phyloP scores from a whole-genome alignment of 768 basidiomycete genomes.

The Fibroporia radiculosa region DNA sequence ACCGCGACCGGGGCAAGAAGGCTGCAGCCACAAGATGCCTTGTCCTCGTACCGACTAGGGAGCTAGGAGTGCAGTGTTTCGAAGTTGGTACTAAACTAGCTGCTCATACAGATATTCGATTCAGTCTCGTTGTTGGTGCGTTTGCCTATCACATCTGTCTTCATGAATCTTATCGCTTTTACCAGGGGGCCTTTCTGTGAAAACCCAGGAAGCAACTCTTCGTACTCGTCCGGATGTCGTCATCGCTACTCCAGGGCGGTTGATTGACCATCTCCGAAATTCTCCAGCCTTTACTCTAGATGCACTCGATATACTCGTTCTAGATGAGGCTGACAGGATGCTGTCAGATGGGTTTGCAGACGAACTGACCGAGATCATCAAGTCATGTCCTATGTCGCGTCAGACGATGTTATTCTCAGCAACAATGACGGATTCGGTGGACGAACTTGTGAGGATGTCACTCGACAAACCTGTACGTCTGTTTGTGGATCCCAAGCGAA shows the following conservation, averaged over 20 bases:
- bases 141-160: neutral
- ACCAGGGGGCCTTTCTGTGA: constrained; percentile 85
- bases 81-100: constrained; percentile 85
- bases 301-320: constrained; percentile 84
- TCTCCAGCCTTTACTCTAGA: constrained; percentile 91
- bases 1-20: constrained; percentile 83
- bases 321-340: constrained; percentile 99
- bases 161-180: constrained; percentile 1
- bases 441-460: constrained; percentile 88
- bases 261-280: constrained; percentile 96
- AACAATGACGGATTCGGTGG: constrained; percentile 96
- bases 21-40: constrained; percentile 86
- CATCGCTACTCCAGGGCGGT: constrained; percentile 86
- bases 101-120: constrained; percentile 79
- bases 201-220: constrained; percentile 81
- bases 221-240: constrained; percentile 88
- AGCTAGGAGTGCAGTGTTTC: constrained; percentile 92
- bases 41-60: constrained; percentile 89
- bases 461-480: constrained; percentile 88
- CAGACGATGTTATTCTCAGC: constrained; percentile 99
- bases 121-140: constrained; percentile 87
- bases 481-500: constrained; percentile 91
- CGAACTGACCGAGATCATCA: constrained; percentile 90
- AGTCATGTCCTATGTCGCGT: constrained; percentile 76
- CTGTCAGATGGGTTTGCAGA: constrained; percentile 92